A percentile compares a stretch with the other conserved stretches of the same genome.
Evolutionary conservation across 768 basidiomycete genomes (phyloP).

Genomic region (Tubosaeta brunneosetosa): DNA sequence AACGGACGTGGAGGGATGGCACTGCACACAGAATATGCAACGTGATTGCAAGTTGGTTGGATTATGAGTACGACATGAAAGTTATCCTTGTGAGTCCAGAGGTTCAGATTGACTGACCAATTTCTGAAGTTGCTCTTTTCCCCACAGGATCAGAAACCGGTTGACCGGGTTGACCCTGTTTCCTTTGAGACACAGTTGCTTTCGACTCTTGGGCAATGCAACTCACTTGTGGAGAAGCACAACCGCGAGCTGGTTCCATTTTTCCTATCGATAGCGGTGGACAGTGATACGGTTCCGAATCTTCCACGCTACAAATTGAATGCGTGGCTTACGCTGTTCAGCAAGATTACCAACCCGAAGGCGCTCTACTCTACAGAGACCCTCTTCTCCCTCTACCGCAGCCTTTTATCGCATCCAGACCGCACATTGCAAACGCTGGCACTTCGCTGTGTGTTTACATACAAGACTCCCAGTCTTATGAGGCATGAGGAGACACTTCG

Average conservation of each 20-base stretch:
- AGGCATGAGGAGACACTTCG: conserved; percentile 61
- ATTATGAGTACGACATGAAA: conserved; percentile 23
- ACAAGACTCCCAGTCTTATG: conserved; percentile 59
- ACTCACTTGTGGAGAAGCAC: conserved; percentile 77
- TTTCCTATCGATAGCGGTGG: conserved; percentile 55
- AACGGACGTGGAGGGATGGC: conserved; percentile 74
- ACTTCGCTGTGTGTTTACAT: conserved; percentile 75
- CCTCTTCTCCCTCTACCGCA: conserved; percentile 61
- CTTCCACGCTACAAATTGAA: conserved; percentile 59
- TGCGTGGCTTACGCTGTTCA: conserved; percentile 79
- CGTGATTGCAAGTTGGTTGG: conserved; percentile 47
- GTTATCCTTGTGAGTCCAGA: conserved; percentile 32
- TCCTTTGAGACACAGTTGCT: conserved; percentile 85
- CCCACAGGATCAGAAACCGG: conserved; percentile 34
- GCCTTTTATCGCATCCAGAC: conserved; percentile 84
- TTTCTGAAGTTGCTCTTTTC: not conserved
- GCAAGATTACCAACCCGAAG: conserved; percentile 92
- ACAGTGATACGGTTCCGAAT: conserved; percentile 30
- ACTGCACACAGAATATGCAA: conserved; percentile 57
- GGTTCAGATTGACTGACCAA: not conserved
- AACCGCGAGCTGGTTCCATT: conserved; percentile 83
- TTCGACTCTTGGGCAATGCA: conserved; percentile 58
- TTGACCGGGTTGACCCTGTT: conserved; percentile 62
- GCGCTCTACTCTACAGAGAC: conserved; percentile 67
- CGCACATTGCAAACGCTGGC: conserved; percentile 69